Evolutionary conservation across 306 rosid species (phyloP), one percentile per base, ranked within the genome.

Genomic region (Prosopis cineraria): DNA sequence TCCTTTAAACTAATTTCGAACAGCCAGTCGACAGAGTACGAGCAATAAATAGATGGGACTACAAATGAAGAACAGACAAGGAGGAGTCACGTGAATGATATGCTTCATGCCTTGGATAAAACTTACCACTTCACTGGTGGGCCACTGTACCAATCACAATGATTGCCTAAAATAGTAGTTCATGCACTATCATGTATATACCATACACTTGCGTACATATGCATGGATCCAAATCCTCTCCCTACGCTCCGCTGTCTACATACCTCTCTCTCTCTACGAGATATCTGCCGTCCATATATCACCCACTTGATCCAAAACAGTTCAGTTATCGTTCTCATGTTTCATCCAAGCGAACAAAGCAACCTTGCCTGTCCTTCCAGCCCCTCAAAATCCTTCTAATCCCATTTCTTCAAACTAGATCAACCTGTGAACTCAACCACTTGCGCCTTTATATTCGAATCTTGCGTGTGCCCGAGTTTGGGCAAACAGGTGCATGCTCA

Each of bases 401-500:
- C 34, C 76, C 56, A 29, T 48, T 3, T 39, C 62, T 65, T 58
- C 34, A 19, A 67, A 24, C 73, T 78, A 40, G 73, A 73, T 5
- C 29, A 72, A 44, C 86, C 87, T 29, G 63, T 77, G 14, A 76
- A 40, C 73, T 85, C 89, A 19, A 63, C 74, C 63, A 72, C 80
- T 4, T 88, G 80, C 10, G 87, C 87, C 22, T 68, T 59, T 2
- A 3, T 83, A 71, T 84, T 85, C 7, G 91, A 88, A 27, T 75
- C 86, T 56, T 88, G 89, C 64, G 68, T 11, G 25, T 71, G 84
- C 81, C 84, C 77, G 16, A 25, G 27, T 78, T 48, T 75, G 5
- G 91, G 87, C 19, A 85, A 83, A 50, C 91, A 88, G 81, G 62
- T 85, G 9, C 91, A 88, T 45, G 81, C 87, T 45, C 85, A 88